Evolutionary conservation across 2,329 filamentous ascomycete species (phyloP).

Genomic region (Beauveria sp.): DNA sequence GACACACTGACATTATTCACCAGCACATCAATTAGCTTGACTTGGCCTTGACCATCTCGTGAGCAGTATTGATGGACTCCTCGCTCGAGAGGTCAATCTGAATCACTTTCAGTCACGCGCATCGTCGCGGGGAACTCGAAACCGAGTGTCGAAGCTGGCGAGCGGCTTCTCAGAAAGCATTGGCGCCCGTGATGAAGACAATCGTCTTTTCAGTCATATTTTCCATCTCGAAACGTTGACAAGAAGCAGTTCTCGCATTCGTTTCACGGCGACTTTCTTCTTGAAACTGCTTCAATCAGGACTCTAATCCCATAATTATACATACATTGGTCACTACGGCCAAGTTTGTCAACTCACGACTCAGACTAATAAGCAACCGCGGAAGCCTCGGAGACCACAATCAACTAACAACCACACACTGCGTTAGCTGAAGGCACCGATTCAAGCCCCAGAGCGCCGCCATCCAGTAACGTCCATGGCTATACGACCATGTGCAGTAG

Average conservation of each 20-base stretch:
- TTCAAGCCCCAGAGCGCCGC: not conserved
- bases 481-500: not conserved
- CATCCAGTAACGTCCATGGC: not conserved
- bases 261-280: not conserved
- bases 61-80: conserved; percentile 23
- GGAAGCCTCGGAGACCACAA: not conserved
- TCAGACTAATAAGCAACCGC: not conserved
- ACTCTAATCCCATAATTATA: too few species aligned
- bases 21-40: conserved; percentile 25
- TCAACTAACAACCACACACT: too few species aligned
- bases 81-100: conserved; percentile 26
- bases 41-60: conserved; percentile 19
- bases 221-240: not conserved
- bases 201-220: conserved; percentile 20
- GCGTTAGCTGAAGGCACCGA: not conserved
- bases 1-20: conserved; percentile 27
- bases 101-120: conserved; percentile 30
- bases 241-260: not conserved
- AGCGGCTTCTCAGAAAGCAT: conserved; percentile 45
- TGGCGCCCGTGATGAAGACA: conserved; percentile 49
- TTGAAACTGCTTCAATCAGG: too few species aligned
- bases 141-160: conserved; percentile 32
- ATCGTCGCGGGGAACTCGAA: conserved; percentile 30
- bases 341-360: not conserved
- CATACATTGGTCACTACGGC: too few species aligned